A percentile compares a stretch with the other conserved stretches of the same genome.
Conservation (phyloP, 176 grass and related monocot genomes). For the Musa schizocarpa region DNA sequence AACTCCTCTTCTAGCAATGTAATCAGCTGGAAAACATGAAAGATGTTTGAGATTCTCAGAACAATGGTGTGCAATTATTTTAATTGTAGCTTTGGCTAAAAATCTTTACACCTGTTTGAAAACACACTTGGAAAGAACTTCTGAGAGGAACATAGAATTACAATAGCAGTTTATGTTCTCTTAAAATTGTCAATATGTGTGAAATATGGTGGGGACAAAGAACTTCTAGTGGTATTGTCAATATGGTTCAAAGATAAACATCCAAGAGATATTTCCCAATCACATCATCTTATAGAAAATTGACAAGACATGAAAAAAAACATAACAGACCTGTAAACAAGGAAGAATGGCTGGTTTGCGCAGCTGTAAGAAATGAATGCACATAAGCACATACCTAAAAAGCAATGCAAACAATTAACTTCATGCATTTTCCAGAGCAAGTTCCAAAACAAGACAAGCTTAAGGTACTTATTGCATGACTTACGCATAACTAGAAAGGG, state of each 20-base stretch:
- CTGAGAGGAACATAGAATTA: too few relatives aligned
- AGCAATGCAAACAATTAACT: constrained; percentile 9
- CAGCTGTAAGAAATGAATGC: constrained; percentile 59
- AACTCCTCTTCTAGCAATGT: too few relatives aligned
- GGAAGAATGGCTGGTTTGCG: constrained; percentile 49
- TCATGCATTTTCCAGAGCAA: constrained; percentile 5
- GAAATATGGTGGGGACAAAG: not conserved
- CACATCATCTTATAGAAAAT: not conserved
- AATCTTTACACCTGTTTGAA: too few relatives aligned
- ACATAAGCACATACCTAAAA: constrained; percentile 63
- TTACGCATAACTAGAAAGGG: constrained; percentile 60
- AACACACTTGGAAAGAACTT: too few relatives aligned
- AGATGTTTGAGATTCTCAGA: too few relatives aligned
- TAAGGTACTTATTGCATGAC: constrained; percentile 3
- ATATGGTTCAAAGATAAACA: not conserved
- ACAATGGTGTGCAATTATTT: too few relatives aligned
- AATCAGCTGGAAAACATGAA: too few relatives aligned
- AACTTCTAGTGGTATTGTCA: not conserved
- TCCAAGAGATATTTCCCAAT: not conserved
- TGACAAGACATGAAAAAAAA: not conserved
- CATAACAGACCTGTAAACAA: constrained; percentile 45
- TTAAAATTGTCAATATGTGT: not conserved
- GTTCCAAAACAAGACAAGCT: not conserved
- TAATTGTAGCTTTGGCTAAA: too few relatives aligned
- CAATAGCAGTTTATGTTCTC: not conserved